Evolutionary conservation across 768 basidiomycete species (phyloP), one percentile per base, ranked within the genome.

Genomic region (Trametes cingulata): DNA sequence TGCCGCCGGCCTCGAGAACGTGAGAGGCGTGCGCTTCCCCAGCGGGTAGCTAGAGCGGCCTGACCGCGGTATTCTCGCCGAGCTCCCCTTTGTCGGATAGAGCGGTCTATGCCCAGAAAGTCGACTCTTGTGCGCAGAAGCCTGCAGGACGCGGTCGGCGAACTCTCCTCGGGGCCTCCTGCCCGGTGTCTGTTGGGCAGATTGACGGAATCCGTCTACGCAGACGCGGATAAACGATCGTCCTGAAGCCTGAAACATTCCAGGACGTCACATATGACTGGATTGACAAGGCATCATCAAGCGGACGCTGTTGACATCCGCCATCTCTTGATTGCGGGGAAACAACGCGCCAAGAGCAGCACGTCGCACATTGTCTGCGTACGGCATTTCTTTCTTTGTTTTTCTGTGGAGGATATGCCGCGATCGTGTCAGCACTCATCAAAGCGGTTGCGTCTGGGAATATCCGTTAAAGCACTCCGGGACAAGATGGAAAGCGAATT

Each of bases 81-180:
- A 49, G 56, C 56, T 29, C 56, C 56, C 56, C 56, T 57, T 17
- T 15, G 3, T 37, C 24, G 54, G 56, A 39, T 40, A 57, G 56
- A 39, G 47, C 47, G 56, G 47, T 17, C 24, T 27, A 40, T 48
- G 17, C 47, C 46, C 55, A 48, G 46, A 39, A 48, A 39, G 55
- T 47, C 45, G 35, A 40, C 20, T 36, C 52, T 54, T 56, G 55
- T 47, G 15, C 36, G 24, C 15, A 12, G 52, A 43, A 42, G 52
- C 19, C n/a, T n/a, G 29, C 19, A 12, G 29, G 52, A 33, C 10
- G 10, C 10, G 29, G n/a, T 1, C 46, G 24, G 13, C 25, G 15
- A 40, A 25, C 24, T 36, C 24, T 10, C 42, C 45, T 4, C 22
- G 10, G 19, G 5, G 14, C 3, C 39, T n/a, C 39, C 39, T 6